A percentile compares a stretch with the other conserved stretches of the same genome.
These are phyloP conservation scores for Pleurotus eryngii DNA, from an alignment of 768 basidiomycete species.

Conservation along the genomic window DNA sequence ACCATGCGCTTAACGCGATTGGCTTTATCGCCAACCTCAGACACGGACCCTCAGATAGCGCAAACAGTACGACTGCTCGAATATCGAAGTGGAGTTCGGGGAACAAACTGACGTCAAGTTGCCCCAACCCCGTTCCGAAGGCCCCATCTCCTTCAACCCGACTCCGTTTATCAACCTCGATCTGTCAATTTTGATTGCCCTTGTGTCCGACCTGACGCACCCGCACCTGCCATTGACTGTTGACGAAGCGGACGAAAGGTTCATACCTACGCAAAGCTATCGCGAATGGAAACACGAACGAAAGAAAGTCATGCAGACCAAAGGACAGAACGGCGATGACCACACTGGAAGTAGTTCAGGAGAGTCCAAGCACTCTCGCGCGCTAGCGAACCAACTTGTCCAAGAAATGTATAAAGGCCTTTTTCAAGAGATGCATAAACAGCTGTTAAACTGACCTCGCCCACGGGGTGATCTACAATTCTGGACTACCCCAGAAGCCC, in stretches of 20 bases:
- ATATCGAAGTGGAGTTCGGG: slow-evolving; percentile 62
- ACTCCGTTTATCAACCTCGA: slow-evolving; percentile 74
- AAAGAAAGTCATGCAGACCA: not conserved
- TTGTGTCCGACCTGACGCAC: slow-evolving; percentile 82
- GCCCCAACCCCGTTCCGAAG: slow-evolving; percentile 7
- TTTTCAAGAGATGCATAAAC: slow-evolving; percentile 59
- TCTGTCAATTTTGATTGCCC: slow-evolving; percentile 79
- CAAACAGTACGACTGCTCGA: slow-evolving; percentile 54
- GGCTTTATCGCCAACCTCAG: slow-evolving; percentile 34
- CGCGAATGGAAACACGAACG: slow-evolving; percentile 52
- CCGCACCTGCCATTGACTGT: slow-evolving; percentile 53
- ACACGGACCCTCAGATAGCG: slow-evolving; percentile 53
- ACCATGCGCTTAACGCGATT: slow-evolving; percentile 72
- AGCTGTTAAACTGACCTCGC: slow-evolving; percentile 22
- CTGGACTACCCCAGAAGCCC: slow-evolving; percentile 81
- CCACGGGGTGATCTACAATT: slow-evolving; percentile 44
- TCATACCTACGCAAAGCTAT: slow-evolving; percentile 56
- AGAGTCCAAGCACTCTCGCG: slow-evolving; percentile 57
- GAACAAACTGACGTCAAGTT: slow-evolving; percentile 35
- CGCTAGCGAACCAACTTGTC: slow-evolving; percentile 66
- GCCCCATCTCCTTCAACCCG: slow-evolving; percentile 33
- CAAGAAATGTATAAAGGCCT: slow-evolving; percentile 70
- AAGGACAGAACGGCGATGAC: slow-evolving; percentile 10
- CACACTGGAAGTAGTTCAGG: slow-evolving; percentile 23
- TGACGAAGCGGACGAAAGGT: slow-evolving; percentile 60